phyloP scores from a whole-genome alignment of 2,329 filamentous ascomycete species.

The Hypoxylon sp. region DNA sequence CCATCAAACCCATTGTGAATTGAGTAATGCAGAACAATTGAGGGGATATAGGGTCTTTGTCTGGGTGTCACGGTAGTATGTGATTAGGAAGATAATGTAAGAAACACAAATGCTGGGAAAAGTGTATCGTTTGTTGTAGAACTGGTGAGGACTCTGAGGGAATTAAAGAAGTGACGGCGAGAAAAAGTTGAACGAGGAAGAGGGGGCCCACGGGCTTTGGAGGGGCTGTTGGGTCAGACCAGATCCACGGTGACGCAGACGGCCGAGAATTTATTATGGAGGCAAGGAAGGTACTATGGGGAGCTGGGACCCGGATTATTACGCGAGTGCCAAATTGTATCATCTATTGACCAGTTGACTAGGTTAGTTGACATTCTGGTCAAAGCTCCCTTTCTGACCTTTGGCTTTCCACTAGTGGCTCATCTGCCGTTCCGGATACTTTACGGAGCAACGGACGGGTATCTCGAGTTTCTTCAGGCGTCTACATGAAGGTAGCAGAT shows the following conservation, averaged over 20 bases:
- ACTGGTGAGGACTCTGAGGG: slow-evolving; percentile 39
- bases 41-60: background rate
- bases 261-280: slow-evolving; percentile 40
- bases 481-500: background rate
- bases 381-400: slow-evolving; percentile 17
- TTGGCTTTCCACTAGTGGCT: slow-evolving; percentile 10
- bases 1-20: slow-evolving; percentile 44
- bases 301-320: slow-evolving; percentile 38
- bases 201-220: slow-evolving; percentile 27
- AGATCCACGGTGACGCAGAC: slow-evolving; percentile 44
- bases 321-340: slow-evolving; percentile 34
- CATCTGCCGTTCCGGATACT: slow-evolving; percentile 28
- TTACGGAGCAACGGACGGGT: slow-evolving; percentile 28
- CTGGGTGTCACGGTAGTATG: background rate
- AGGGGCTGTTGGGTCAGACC: slow-evolving; percentile 38
- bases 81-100: slow-evolving; percentile 4
- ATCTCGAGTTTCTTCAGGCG: slow-evolving; percentile 9
- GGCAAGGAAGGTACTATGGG: slow-evolving; percentile 10
- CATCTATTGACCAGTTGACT: background rate
- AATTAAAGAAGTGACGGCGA: slow-evolving; percentile 39
- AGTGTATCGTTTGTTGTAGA: slow-evolving; percentile 24
- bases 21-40: slow-evolving; percentile 17
- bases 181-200: slow-evolving; percentile 25
- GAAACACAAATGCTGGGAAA: slow-evolving; percentile 20
- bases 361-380: slow-evolving; percentile 17